Evolutionary conservation across 306 rosid species (phyloP).

Genomic region (Fagus sylvatica): DNA sequence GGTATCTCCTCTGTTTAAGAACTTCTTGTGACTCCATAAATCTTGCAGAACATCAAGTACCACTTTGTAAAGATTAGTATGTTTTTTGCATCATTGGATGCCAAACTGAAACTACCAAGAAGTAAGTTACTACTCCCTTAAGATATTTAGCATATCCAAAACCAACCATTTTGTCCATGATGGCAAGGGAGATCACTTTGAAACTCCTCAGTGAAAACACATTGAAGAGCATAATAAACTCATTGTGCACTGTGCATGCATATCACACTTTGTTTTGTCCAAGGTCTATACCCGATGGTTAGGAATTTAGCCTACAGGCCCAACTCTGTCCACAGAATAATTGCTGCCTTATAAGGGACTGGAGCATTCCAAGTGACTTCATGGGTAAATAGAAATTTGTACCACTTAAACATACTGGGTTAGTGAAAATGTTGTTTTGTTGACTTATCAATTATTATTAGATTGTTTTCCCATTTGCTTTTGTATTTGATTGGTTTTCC

Average conservation of each 20-base stretch:
- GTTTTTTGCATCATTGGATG: neutral
- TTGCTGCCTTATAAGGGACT: neutral
- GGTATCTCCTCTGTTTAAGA: neutral
- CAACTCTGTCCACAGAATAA: neutral
- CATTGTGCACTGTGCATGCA: neutral
- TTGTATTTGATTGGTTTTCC: slow-evolving; percentile 1
- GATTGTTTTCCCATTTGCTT: slow-evolving; percentile 1
- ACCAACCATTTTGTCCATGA: neutral
- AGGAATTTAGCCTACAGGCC: neutral
- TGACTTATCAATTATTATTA: neutral
- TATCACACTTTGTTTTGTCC: neutral
- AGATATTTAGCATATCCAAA: neutral
- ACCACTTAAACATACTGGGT: neutral
- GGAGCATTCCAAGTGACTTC: neutral
- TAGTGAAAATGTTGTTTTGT: neutral
- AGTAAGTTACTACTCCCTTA: neutral
- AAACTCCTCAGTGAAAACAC: neutral
- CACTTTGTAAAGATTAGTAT: neutral
- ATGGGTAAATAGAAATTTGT: neutral
- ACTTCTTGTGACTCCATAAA: neutral
- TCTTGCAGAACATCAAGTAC: neutral
- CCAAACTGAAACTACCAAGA: neutral
- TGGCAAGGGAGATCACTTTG: neutral
- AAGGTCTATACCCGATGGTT: neutral
- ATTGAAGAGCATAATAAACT: neutral